Evolutionary conservation across 306 rosid genomes (phyloP).

Genomic region (Lathyrus tuberosus): DNA sequence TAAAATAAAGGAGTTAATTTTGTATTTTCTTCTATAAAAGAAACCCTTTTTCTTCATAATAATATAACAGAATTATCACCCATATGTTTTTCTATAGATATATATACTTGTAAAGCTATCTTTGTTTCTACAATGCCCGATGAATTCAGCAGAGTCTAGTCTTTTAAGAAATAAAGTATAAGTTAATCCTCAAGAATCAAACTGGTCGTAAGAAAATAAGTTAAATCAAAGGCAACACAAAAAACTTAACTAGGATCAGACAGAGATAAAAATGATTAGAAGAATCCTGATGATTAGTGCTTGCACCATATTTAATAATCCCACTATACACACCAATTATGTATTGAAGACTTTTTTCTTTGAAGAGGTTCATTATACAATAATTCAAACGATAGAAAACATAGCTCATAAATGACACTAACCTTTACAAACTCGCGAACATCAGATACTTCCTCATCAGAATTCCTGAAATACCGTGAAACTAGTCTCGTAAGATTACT

Average conservation of each 20-base stretch:
- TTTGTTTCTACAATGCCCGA: slow-evolving; percentile 6
- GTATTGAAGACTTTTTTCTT: not conserved
- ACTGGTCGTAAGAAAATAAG: slow-evolving; percentile 25
- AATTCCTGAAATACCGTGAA: slow-evolving; percentile 62
- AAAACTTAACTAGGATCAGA: slow-evolving; percentile 13
- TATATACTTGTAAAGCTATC: not conserved
- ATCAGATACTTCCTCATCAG: slow-evolving; percentile 49
- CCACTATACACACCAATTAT: not conserved
- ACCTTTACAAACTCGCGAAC: slow-evolving; percentile 69
- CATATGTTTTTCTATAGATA: not conserved
- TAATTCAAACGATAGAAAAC: slow-evolving; percentile 2
- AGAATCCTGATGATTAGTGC: not conserved
- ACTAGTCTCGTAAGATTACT: slow-evolving; percentile 30
- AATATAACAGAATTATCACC: too few species aligned
- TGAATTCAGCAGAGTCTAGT: slow-evolving; percentile 1
- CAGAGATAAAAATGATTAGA: slow-evolving; percentile 1
- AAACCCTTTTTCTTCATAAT: too few species aligned
- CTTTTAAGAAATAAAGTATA: slow-evolving; percentile 4
- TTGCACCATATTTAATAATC: slow-evolving; percentile 11
- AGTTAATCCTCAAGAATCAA: slow-evolving; percentile 22
- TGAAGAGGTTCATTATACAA: slow-evolving; percentile 16
- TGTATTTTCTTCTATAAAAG: too few species aligned
- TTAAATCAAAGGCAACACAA: slow-evolving; percentile 10
- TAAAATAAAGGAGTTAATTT: too few species aligned
- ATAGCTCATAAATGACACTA: slow-evolving; percentile 30